Conservation (phyloP, 2,329 filamentous ascomycete species). For the Ceratocystis variospora region DNA sequence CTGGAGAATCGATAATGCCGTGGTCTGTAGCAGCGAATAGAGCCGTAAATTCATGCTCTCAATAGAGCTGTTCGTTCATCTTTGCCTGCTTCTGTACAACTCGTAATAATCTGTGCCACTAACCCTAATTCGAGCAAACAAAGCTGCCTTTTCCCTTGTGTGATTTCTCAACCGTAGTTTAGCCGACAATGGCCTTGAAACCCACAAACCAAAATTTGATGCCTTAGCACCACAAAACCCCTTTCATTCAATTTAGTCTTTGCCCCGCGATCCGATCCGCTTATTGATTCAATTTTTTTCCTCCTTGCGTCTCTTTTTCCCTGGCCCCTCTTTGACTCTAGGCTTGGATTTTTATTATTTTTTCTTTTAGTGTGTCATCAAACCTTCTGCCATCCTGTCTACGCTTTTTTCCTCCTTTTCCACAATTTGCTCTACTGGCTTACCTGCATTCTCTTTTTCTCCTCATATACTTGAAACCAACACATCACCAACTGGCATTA, state of each 20-base stretch:
- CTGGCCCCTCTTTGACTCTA: constrained; percentile 17
- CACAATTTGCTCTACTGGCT: constrained; percentile 15
- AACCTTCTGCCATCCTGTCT: constrained; percentile 3
- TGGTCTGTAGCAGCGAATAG: not conserved
- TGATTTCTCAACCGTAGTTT: not conserved
- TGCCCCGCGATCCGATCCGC: not conserved
- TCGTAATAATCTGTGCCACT: not conserved
- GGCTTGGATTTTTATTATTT: constrained; percentile 3
- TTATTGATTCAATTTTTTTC: constrained; percentile 19
- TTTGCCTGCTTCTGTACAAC: not conserved
- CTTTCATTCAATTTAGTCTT: not conserved
- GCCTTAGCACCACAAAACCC: not conserved
- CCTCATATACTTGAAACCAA: constrained; percentile 13
- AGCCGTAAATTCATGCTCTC: not conserved
- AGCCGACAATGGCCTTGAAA: not conserved
- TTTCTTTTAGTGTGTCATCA: constrained; percentile 11
- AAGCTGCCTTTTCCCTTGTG: not conserved
- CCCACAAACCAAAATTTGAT: constrained; percentile 4
- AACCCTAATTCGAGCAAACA: constrained; percentile 1
- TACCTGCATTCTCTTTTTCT: constrained; percentile 14
- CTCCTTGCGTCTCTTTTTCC: constrained; percentile 14
- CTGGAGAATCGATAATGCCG: not conserved
- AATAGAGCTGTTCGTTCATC: not conserved
- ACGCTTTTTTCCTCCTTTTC: constrained; percentile 15
- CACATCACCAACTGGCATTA: constrained; percentile 7